Percentiles rank a stretch among this genome's conserved stretches.
Conservation (phyloP, 208 protist genomes). For the Acanthamoeba castellanii region DNA sequence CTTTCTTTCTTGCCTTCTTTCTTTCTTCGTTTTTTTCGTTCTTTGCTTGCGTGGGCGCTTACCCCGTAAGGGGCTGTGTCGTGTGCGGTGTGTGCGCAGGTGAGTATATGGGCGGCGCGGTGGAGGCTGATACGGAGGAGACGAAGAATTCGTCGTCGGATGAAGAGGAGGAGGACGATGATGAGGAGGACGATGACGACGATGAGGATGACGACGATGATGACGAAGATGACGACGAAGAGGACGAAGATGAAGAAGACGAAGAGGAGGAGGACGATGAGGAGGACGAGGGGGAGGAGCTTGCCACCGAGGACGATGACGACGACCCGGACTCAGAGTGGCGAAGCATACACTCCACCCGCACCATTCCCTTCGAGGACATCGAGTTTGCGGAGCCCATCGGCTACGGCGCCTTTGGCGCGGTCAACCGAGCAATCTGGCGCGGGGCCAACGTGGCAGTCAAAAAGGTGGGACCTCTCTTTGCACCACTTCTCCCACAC, state of each 20-base stretch:
- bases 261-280: too few species aligned
- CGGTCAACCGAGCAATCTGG: slow-evolving; percentile 25
- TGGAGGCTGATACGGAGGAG: neutral
- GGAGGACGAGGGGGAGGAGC: too few species aligned
- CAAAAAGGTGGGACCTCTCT: neutral
- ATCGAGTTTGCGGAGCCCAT: slow-evolving; percentile 25
- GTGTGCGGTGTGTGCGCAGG: neutral
- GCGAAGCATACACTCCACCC: neutral
- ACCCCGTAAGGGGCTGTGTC: too few species aligned
- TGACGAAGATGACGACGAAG: too few species aligned
- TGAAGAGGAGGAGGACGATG: neutral
- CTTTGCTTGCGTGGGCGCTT: too few species aligned
- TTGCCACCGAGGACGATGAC: neutral
- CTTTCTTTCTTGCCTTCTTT: neutral
- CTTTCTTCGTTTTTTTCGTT: neutral
- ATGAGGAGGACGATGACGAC: neutral
- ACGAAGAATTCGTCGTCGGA: neutral
- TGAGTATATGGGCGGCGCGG: neutral
- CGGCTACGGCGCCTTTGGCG: slow-evolving; percentile 31
- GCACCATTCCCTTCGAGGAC: slow-evolving; percentile 18
- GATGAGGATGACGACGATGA: too few species aligned
- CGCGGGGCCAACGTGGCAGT: slow-evolving; percentile 35
- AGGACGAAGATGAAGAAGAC: too few species aligned
- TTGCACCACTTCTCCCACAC: too few species aligned
- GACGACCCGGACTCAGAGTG: neutral